A percentile compares a stretch with the other conserved stretches of the same genome.
phyloP scores from a whole-genome alignment of 306 rosid species.

The Castanea sativa region DNA sequence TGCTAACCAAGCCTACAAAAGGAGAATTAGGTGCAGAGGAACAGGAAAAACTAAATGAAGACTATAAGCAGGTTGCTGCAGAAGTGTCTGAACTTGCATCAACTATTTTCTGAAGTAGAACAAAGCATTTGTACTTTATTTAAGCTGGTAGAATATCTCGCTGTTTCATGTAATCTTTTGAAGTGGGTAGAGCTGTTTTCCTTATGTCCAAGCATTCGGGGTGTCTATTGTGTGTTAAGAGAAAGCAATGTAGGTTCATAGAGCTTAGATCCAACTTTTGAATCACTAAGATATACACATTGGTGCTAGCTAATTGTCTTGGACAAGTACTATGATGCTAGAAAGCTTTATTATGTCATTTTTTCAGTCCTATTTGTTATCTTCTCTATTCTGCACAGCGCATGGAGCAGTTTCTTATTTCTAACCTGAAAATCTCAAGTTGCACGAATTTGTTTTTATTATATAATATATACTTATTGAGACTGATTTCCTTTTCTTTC shows the following conservation, averaged over 20 bases:
- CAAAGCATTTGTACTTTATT: background rate
- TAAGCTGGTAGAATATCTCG: background rate
- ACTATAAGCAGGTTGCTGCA: conserved; percentile 58
- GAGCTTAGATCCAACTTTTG: background rate
- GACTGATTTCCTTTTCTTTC: no score
- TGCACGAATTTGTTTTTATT: no score
- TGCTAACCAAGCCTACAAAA: conserved; percentile 74
- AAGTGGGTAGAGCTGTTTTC: background rate
- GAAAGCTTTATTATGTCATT: background rate
- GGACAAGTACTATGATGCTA: background rate
- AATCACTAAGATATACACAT: background rate
- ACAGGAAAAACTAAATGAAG: conserved; percentile 72
- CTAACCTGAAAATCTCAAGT: no score
- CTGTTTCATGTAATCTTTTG: background rate
- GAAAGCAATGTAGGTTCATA: background rate
- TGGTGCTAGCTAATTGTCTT: background rate
- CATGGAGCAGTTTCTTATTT: no score
- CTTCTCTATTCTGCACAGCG: background rate
- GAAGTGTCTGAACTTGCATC: conserved; percentile 57
- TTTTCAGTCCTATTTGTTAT: background rate
- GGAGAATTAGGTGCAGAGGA: conserved; percentile 64
- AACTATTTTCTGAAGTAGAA: conserved; percentile 53
- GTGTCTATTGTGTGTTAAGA: background rate
- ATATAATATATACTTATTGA: no score
- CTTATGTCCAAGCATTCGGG: background rate